Conservation (phyloP, 1,284 basidiomycete genomes). For the Marasmius sp. region DNA sequence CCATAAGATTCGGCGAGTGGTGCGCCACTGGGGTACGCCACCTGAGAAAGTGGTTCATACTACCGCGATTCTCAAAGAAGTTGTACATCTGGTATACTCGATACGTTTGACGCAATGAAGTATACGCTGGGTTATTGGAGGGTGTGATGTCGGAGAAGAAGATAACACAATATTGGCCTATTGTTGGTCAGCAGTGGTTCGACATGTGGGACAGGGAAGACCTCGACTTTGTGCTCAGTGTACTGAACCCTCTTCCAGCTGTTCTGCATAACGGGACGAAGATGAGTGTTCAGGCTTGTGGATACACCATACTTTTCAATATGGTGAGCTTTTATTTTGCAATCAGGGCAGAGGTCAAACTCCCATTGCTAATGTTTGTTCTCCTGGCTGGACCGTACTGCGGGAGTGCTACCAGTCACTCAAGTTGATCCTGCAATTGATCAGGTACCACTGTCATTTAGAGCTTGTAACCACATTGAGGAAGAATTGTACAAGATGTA, state of each 20-base stretch:
- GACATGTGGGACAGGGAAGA: constrained; percentile 52
- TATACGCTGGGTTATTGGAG: constrained; percentile 40
- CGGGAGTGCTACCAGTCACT: constrained; percentile 60
- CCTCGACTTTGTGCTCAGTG: constrained; percentile 62
- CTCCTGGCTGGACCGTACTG: constrained; percentile 53
- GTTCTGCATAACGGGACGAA: constrained; percentile 45
- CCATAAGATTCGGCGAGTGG: constrained; percentile 36
- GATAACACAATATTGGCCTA: constrained; percentile 42
- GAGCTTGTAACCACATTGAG: constrained; percentile 31
- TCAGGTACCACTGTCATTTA: constrained; percentile 25
- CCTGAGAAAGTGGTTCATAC: constrained; percentile 10
- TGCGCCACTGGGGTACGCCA: constrained; percentile 43
- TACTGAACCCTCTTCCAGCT: constrained; percentile 58
- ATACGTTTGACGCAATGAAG: constrained; percentile 35
- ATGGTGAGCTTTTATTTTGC: constrained; percentile 26
- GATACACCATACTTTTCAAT: constrained; percentile 46
- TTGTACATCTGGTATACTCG: constrained; percentile 37
- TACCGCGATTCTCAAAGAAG: constrained; percentile 38
- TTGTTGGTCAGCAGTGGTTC: constrained; percentile 42
- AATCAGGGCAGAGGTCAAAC: neutral
- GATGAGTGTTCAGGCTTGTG: constrained; percentile 39
- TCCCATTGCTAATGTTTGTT: neutral
- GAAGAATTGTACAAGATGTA: constrained; percentile 48
- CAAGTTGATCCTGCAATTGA: constrained; percentile 49
- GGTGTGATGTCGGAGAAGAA: constrained; percentile 38